These are phyloP conservation scores for Exophiala aquamarina DNA, from an alignment of 2,329 filamentous ascomycete species.

Conservation along the genomic window DNA sequence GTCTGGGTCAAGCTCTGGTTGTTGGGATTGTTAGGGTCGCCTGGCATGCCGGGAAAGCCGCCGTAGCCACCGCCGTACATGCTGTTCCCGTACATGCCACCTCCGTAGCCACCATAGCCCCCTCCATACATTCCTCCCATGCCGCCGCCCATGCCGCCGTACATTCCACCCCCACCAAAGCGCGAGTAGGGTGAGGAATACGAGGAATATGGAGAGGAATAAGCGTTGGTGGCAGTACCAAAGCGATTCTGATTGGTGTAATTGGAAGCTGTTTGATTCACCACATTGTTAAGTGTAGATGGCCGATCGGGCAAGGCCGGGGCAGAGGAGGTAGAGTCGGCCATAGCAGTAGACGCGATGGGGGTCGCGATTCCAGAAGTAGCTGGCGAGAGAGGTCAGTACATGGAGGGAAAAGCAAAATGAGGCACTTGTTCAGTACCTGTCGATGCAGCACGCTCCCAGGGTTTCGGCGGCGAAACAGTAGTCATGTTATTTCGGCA, in stretches of 20 bases:
- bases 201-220: slow-evolving; percentile 43
- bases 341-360: slow-evolving; percentile 37
- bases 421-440: slow-evolving; percentile 43
- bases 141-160: slow-evolving; percentile 35
- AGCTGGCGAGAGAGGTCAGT: slow-evolving; percentile 19
- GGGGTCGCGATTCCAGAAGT: slow-evolving; percentile 18
- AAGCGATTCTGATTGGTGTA: slow-evolving; percentile 67
- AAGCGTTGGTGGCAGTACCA: slow-evolving; percentile 52
- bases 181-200: slow-evolving; percentile 58
- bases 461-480: slow-evolving; percentile 90
- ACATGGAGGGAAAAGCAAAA: neutral
- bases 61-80: slow-evolving; percentile 49
- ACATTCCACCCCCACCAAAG: slow-evolving; percentile 46
- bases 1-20: slow-evolving; percentile 77
- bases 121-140: slow-evolving; percentile 48
- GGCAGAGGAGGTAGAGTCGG: slow-evolving; percentile 45
- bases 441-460: slow-evolving; percentile 74
- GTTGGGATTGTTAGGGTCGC: slow-evolving; percentile 76
- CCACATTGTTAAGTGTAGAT: slow-evolving; percentile 71
- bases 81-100: slow-evolving; percentile 47
- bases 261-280: slow-evolving; percentile 83
- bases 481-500: slow-evolving; percentile 50
- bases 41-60: slow-evolving; percentile 49
- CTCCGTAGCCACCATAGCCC: slow-evolving; percentile 35
- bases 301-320: slow-evolving; percentile 81